Percentiles rank a stretch among this genome's conserved stretches.
Evolutionary conservation across 345 rosid genomes (phyloP).

Genomic region (Leavenworthia alabamica): DNA sequence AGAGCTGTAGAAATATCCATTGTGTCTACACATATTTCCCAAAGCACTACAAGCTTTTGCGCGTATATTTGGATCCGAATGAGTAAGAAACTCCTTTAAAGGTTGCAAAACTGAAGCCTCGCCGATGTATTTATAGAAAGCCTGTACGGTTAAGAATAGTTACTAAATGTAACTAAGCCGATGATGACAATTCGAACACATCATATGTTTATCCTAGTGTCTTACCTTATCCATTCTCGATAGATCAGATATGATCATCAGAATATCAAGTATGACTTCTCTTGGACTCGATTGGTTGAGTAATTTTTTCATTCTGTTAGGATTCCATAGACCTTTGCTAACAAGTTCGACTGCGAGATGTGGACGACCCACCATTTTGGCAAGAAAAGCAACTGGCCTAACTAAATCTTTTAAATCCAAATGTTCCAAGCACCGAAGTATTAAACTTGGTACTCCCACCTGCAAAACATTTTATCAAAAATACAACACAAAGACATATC

Average conservation of each 20-base stretch:
- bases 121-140: constrained; percentile 73
- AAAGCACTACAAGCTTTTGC: constrained; percentile 95
- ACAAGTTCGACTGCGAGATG: constrained; percentile 82
- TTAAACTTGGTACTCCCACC: constrained; percentile 66
- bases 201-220: background rate
- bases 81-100: constrained; percentile 57
- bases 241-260: constrained; percentile 92
- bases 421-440: constrained; percentile 74
- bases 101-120: constrained; percentile 66
- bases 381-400: constrained; percentile 82
- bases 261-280: constrained; percentile 68
- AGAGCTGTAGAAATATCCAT: constrained; percentile 64
- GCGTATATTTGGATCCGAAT: constrained; percentile 79
- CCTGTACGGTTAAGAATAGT: constrained; percentile 40
- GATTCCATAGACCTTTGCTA: constrained; percentile 72
- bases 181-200: background rate
- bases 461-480: constrained; percentile 38
- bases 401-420: constrained; percentile 74
- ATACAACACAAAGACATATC: background rate
- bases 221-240: constrained; percentile 90
- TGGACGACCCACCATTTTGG: constrained; percentile 75
- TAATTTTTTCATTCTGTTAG: constrained; percentile 66
- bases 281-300: constrained; percentile 63
- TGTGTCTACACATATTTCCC: constrained; percentile 95
- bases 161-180: background rate